A percentile compares a stretch with the other conserved stretches of the same genome.
These are phyloP conservation scores for Apiospora hydei DNA, from an alignment of 2,329 filamentous ascomycete genomes.

Conservation along the genomic window DNA sequence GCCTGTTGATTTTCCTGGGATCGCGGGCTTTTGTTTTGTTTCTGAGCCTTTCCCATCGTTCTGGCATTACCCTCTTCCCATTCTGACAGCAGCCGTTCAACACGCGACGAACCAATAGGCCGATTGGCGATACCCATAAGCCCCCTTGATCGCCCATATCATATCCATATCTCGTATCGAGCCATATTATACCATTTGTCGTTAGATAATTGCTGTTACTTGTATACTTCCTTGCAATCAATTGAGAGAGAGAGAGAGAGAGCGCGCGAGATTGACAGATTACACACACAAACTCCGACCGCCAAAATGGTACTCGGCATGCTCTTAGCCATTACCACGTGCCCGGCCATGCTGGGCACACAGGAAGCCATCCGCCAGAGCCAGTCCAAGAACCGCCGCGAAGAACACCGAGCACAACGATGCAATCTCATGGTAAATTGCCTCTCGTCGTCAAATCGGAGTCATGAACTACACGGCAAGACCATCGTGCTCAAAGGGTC, in stretches of 20 bases:
- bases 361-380: slow-evolving; percentile 58
- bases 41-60: not conserved
- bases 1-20: not conserved
- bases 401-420: slow-evolving; percentile 56
- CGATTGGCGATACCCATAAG: slow-evolving; percentile 3
- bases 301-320: slow-evolving; percentile 23
- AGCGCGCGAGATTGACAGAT: not conserved
- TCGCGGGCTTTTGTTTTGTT: slow-evolving; percentile 1
- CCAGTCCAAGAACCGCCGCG: slow-evolving; percentile 54
- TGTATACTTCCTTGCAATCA: slow-evolving; percentile 7
- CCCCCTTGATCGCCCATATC: slow-evolving; percentile 17
- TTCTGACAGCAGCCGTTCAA: not conserved
- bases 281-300: slow-evolving; percentile 6
- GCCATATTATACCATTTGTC: not conserved
- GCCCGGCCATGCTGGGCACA: slow-evolving; percentile 52
- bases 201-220: not conserved
- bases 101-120: slow-evolving; percentile 7
- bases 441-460: slow-evolving; percentile 50
- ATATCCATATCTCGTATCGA: slow-evolving; percentile 14
- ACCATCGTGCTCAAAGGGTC: slow-evolving; percentile 52
- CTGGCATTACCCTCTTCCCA: not conserved
- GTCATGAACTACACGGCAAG: slow-evolving; percentile 52
- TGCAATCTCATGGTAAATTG: slow-evolving; percentile 57
- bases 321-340: slow-evolving; percentile 19
- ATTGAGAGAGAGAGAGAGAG: not conserved